Base-by-base conservation (phyloP, 352 stramenopile genomes). In the Phytopythium helicoides region DNA sequence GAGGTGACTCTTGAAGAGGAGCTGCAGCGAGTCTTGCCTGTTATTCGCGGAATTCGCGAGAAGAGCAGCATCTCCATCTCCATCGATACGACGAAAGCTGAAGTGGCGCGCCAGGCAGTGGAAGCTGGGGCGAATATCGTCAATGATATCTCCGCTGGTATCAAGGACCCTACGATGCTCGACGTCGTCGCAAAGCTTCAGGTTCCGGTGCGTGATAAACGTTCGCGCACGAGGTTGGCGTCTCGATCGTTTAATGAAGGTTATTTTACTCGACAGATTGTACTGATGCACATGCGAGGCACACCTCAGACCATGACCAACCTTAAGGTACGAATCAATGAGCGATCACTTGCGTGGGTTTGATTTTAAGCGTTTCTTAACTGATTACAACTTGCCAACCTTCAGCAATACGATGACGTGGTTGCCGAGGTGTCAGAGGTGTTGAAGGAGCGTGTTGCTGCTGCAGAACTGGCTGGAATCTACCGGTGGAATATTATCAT, bases 221-320 rank as follows among this genome's bases (percentile, higher is more conserved):
- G 16, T 12, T 10, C 31, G 8, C 16, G n/a, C 18, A 3, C 46
- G 7, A n/a, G 37, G n/a, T 18, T 40, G 5, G 16, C 33, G 12
- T 22, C 8, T 10, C 28, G 12, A 2, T 26, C 1, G 31, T 39
- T 40, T 54, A 21, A 56, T 19, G 7, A 39, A 7, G 21, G 10
- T 55, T 21, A 47, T 33, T 16, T 28, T 26, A 1, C 62, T 3
- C 67, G 76, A 19, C 78, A 98, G 67, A 84, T 99, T 52, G 63
- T 92, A 19, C 60, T 98, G 3, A 99, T 99, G 96, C 97, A 99
- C 68, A 99, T 98, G 94, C 74, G 96, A 44, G 97, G 97, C 15
- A 98, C 81, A 35, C 94, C 96, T 2, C 70, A 97, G 70, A 99
- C 95, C 11, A 99, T 99, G 97, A 89, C 86, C 39, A 62, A 44